A percentile compares a stretch with the other conserved stretches of the same genome.
These are phyloP conservation scores for Epichloe sp. DNA, from an alignment of 2,329 filamentous ascomycete genomes.

Conservation along the genomic window DNA sequence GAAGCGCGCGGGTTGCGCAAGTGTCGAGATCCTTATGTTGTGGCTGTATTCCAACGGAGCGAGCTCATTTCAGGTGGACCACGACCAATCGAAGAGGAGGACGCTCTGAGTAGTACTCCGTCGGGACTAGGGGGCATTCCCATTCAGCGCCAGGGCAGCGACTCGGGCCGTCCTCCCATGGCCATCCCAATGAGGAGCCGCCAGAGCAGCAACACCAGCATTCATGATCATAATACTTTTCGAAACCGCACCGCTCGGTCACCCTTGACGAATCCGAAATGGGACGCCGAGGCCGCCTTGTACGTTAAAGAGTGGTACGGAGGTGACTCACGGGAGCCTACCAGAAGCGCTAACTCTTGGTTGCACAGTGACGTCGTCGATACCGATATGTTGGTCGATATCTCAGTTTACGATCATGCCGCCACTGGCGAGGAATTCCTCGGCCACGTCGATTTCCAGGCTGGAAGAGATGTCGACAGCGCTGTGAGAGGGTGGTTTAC, in stretches of 20 bases:
- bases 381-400: constrained; percentile 76
- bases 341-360: constrained; percentile 6
- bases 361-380: constrained; percentile 79
- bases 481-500: constrained; percentile 76
- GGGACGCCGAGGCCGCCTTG: constrained; percentile 94
- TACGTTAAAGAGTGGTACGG: constrained; percentile 33
- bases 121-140: constrained; percentile 41
- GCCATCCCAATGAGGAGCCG: constrained; percentile 94
- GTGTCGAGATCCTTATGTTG: constrained; percentile 83
- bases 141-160: constrained; percentile 61
- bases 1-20: constrained; percentile 73
- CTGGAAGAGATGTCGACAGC: constrained; percentile 49
- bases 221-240: constrained; percentile 50
- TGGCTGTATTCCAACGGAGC: constrained; percentile 92
- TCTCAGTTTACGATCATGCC: constrained; percentile 82
- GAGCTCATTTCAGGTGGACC: constrained; percentile 90
- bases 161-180: constrained; percentile 70
- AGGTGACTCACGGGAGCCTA: background rate
- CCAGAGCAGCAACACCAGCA: constrained; percentile 90
- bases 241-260: constrained; percentile 42
- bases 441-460: constrained; percentile 75
- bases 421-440: constrained; percentile 78
- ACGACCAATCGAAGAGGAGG: constrained; percentile 48
- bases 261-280: constrained; percentile 71
- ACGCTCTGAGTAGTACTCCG: constrained; percentile 33